Base-by-base conservation (phyloP, 257 asterid species). In the Cruciata laevipes region DNA sequence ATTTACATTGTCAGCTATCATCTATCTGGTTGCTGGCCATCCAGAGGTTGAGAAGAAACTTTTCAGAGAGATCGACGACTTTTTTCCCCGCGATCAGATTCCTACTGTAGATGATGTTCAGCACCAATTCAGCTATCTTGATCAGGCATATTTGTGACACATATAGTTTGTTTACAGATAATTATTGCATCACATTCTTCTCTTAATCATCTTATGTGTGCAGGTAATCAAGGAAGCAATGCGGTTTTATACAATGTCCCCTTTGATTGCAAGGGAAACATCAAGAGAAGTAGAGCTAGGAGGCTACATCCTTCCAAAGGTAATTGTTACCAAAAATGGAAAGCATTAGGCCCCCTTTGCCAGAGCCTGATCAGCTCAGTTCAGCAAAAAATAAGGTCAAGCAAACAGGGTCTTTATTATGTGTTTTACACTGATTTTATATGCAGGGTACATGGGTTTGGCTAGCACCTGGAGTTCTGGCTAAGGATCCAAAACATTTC, bases 401-500 rank as follows among this genome's bases (percentile, higher is more conserved):
- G 53, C 9, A 4, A 11, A 10, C 53, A 44, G n/a, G 18, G 3
- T 3, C 38, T 14, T 18, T n/a, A n/a, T n/a, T n/a, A n/a, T n/a
- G n/a, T n/a, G n/a, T n/a, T n/a, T n/a, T n/a, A n/a, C n/a, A n/a
- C n/a, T n/a, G n/a, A n/a, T n/a, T n/a, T n/a, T n/a, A n/a, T n/a
- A n/a, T n/a, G n/a, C n/a, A n/a, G 96, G 97, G 98, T 0, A 88
- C 99, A 64, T 94, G 99, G 98, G 96, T 90, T 60, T 94, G 99
- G 99, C 59, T 94, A 80, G 96, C 97, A 66, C 79, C 80, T 4
- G 99, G 96, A 53, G 96, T 90, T 74, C 88, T 94, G 4, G 91
- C 95, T 16, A 94, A 87, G 78, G 99, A 94, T 71, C 87, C 95
- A 0, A 87, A 79, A 40, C 78, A 88, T 68, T 94, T 94, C 67